Base-by-base conservation (phyloP, 1,284 basidiomycete genomes). In the Lignosus rhinocerotis region DNA sequence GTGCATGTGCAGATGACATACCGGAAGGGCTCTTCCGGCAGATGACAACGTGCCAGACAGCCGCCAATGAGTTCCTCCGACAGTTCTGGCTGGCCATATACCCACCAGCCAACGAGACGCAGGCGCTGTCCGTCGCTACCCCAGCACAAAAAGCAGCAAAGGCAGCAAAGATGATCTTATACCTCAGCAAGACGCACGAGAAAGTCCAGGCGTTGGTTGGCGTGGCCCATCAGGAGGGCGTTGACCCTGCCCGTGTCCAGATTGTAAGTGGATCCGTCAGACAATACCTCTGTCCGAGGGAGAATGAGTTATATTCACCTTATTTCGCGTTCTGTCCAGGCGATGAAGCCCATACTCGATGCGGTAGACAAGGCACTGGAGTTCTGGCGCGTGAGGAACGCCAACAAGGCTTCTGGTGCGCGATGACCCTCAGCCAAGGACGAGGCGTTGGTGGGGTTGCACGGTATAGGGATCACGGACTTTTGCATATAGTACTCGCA, bases 31-130 rank as follows among this genome's bases (percentile, higher is more conserved):
- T 98, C 21, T 86, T 93, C 64, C 80, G 86, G 51, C 87, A 93
- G 70, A 90, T 98, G 82, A 85, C 86, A 9, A 91, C 92, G 0
- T 92, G 92, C 66, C 94, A 98, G 69, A 94, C 93, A 0, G 90
- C 95, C 1, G 90, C 95, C 2, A 95, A 93, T 65, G 96, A 99
- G 73, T 98, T 98, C 72, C 79, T 99, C 10, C 86, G 96, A 10
- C 96, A 98, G 70, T 98, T 95, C 70, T 99, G 96, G 95, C 82
- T 89, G 10, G 84, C 94, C 0, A 83, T 93, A 51, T 90, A 96
- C 56, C 96, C 96, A 1, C 84, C 90, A 1, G 75, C 83, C 0
- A 78, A 80, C 17, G 87, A 92, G 34, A 69, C 80, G 16, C 80
- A 80, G 60, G 76, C 78, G 0, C 68, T 82, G 1, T 72, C 76